Conservation (phyloP, 2,329 filamentous ascomycete species). For the Pestalotiopsis fici region DNA sequence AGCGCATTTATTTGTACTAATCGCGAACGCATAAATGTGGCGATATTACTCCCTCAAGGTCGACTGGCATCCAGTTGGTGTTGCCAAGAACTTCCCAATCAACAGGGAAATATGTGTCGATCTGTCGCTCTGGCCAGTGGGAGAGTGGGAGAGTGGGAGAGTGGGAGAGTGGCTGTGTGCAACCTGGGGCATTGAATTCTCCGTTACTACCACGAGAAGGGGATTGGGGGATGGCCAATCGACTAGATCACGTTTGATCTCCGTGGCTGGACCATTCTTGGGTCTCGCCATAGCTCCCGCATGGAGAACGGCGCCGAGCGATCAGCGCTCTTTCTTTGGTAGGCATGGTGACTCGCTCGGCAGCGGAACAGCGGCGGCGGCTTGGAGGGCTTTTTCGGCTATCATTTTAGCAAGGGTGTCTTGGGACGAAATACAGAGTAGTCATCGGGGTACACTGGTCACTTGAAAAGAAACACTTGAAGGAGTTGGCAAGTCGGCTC, state of each 20-base stretch:
- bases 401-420: background rate
- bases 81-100: background rate
- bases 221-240: background rate
- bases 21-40: background rate
- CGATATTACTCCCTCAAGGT: background rate
- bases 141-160: too few relatives aligned
- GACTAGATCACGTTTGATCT: background rate
- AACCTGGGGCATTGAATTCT: background rate
- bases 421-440: background rate
- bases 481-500: too few relatives aligned
- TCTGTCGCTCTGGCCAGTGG: background rate
- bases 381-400: background rate
- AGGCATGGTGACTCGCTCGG: background rate
- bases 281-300: background rate
- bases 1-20: background rate
- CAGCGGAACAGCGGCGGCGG: background rate
- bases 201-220: background rate
- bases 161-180: background rate
- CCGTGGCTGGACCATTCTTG: background rate
- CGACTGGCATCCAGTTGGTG: background rate
- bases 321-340: background rate
- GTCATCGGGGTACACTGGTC: background rate
- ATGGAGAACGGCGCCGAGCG: constrained; percentile 1
- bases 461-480: too few relatives aligned
- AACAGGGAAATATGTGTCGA: background rate